These are phyloP conservation scores for Trebouxia sp. DNA, from an alignment of 139 green algal species.

Conservation along the genomic window DNA sequence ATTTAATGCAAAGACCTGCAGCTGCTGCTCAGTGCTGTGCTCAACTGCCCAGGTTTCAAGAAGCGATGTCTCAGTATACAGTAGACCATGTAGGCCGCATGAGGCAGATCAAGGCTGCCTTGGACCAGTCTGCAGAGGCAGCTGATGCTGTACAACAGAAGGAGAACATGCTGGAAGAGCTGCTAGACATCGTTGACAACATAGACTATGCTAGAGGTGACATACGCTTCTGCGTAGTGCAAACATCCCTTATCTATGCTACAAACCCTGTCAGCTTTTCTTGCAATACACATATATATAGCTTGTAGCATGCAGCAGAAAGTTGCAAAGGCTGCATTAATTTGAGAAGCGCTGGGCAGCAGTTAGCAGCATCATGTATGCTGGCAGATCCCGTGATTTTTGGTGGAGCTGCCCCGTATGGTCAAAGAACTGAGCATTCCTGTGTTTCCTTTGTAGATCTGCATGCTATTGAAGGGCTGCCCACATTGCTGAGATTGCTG, in stretches of 20 bases:
- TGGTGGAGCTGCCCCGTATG: background rate
- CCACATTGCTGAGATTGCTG: constrained; percentile 56
- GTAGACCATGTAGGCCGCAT: constrained; percentile 70
- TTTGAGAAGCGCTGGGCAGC: too few relatives aligned
- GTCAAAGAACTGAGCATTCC: too few relatives aligned
- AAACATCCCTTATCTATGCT: too few relatives aligned
- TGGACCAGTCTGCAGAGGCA: constrained; percentile 38
- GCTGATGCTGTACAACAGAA: constrained; percentile 48
- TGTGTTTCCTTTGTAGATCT: constrained; percentile 61
- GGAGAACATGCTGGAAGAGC: constrained; percentile 78
- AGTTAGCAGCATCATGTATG: background rate
- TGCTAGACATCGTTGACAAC: constrained; percentile 78
- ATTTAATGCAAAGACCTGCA: background rate
- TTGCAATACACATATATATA: background rate
- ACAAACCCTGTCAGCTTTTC: too few relatives aligned
- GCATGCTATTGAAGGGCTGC: constrained; percentile 79
- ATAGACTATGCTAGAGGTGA: constrained; percentile 76
- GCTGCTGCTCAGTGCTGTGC: background rate
- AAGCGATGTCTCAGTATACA: constrained; percentile 68
- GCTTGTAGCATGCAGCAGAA: background rate
- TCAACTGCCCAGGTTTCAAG: constrained; percentile 74
- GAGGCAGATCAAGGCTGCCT: constrained; percentile 66
- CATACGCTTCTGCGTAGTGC: too few relatives aligned
- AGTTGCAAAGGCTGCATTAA: background rate
- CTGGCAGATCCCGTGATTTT: too few relatives aligned